Evolutionary conservation across 1,284 basidiomycete genomes (phyloP).

Genomic region (Leccinum subrobustum): DNA sequence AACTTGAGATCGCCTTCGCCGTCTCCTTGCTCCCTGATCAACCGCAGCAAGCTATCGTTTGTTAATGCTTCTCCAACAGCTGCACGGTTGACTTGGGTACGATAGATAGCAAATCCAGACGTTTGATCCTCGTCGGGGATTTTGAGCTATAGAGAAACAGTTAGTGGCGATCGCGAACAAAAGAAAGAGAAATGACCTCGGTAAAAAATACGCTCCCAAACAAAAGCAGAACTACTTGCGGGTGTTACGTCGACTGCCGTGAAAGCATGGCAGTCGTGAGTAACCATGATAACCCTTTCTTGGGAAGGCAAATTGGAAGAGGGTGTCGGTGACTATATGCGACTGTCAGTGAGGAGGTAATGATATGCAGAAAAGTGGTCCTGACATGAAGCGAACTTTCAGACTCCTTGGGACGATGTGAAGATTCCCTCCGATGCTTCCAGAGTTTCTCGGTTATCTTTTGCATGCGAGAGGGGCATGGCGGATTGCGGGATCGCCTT

Average conservation of each 20-base stretch:
- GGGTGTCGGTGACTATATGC: conserved; percentile 30
- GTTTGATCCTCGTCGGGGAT: conserved; percentile 82
- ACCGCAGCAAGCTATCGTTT: conserved; percentile 65
- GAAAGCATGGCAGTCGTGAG: conserved; percentile 80
- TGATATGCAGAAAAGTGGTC: neutral
- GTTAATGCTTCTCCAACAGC: conserved; percentile 71
- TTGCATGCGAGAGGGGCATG: conserved; percentile 25
- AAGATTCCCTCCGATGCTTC: conserved; percentile 29
- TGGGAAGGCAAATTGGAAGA: conserved; percentile 20
- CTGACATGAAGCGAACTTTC: conserved; percentile 31
- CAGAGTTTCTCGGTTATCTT: conserved; percentile 30
- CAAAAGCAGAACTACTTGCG: conserved; percentile 66
- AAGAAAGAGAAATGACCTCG: conserved; percentile 54
- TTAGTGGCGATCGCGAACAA: conserved; percentile 9
- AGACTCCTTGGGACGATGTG: conserved; percentile 30
- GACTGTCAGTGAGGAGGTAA: conserved; percentile 10
- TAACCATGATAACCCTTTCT: conserved; percentile 70
- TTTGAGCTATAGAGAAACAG: conserved; percentile 55
- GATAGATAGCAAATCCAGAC: conserved; percentile 72
- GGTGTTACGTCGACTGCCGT: conserved; percentile 77
- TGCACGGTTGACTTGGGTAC: conserved; percentile 78
- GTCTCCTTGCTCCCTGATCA: conserved; percentile 74
- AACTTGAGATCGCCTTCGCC: conserved; percentile 78
- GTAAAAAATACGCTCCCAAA: conserved; percentile 82
- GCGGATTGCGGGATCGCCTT: too few species aligned